phyloP scores from a whole-genome alignment of 164 flowering plant species.

The Sextonia rubra region DNA sequence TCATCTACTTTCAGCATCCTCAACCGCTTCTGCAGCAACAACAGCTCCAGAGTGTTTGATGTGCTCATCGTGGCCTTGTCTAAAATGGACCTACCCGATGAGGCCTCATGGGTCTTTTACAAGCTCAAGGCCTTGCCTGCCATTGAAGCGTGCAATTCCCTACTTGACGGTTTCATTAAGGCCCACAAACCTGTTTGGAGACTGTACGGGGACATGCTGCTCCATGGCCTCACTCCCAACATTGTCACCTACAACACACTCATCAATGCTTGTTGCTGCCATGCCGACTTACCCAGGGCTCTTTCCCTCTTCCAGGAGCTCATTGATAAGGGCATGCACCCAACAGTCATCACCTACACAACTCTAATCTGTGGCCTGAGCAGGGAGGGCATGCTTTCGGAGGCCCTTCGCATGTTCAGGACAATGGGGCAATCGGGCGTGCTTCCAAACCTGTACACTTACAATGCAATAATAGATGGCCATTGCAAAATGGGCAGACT shows the following conservation, averaged over 20 bases:
- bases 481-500: slow-evolving; percentile 41
- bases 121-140: slow-evolving; percentile 41
- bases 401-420: slow-evolving; percentile 44
- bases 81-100: slow-evolving; percentile 58
- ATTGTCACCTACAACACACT: slow-evolving; percentile 57
- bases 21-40: slow-evolving; percentile 20
- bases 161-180: slow-evolving; percentile 51
- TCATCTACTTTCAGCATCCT: slow-evolving; percentile 33
- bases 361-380: slow-evolving; percentile 53
- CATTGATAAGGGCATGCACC: slow-evolving; percentile 38
- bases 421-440: slow-evolving; percentile 40
- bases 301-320: slow-evolving; percentile 48
- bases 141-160: slow-evolving; percentile 47
- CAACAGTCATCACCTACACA: slow-evolving; percentile 61
- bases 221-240: slow-evolving; percentile 36
- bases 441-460: slow-evolving; percentile 57
- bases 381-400: slow-evolving; percentile 33
- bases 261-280: slow-evolving; percentile 50
- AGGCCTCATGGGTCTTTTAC: slow-evolving; percentile 59
- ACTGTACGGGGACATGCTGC: slow-evolving; percentile 41
- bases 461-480: slow-evolving; percentile 59
- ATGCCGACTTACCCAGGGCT: slow-evolving; percentile 38
- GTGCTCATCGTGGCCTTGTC: slow-evolving; percentile 46
- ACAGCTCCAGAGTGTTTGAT: slow-evolving; percentile 37
- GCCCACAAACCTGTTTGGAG: slow-evolving; percentile 44